Base-by-base conservation (phyloP, 805 yeast genomes). In the Pichia sporocuriosa region DNA sequence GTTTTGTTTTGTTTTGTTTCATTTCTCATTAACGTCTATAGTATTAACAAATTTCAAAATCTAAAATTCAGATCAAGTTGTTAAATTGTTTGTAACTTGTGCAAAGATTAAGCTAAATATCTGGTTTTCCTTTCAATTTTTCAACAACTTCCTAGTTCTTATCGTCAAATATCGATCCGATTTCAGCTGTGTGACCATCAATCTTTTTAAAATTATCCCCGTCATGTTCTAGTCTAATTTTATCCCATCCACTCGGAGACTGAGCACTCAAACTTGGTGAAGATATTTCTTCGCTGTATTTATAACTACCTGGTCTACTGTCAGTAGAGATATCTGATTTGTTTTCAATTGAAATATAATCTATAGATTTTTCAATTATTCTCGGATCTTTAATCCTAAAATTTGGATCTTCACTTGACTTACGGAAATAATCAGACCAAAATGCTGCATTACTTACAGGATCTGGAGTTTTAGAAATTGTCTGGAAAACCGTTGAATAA, bases 351-450 rank as follows among this genome's bases (percentile, higher is more conserved):
- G 35, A 28, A 19, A 42, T 37, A 15, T 27, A 42, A 26, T 42
- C 33, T 2, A 28, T 39, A 0, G 43, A 31, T 21, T 38, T 41
- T 6, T 17, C 39, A 17, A 47, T 50, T 0, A 54, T 52, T 51
- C 69, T 61, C 5, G 88, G 88, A 52, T 81, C 81, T 41, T 72
- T 72, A 48, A 81, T 59, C 29, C 73, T 64, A 37, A 67, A 66
- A 17, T 66, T 67, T 0, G 81, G 77, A 49, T 80, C 73, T 15
- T 66, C 65, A 29, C 68, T 63, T 0, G 84, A 70, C 44, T 67
- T 58, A 36, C 66, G 62, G 55, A 73, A 81, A 56, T 81, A 81
- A 20, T 68, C 51, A 31, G 72, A 62, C 78, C 79, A 75, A 32
- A 56, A 54, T 19, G 44, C 54, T 15, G 59, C 39, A 28, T 58